Conservation (phyloP, 192 early-diverging fungal species). For the Martensiomyces pterosporus region DNA sequence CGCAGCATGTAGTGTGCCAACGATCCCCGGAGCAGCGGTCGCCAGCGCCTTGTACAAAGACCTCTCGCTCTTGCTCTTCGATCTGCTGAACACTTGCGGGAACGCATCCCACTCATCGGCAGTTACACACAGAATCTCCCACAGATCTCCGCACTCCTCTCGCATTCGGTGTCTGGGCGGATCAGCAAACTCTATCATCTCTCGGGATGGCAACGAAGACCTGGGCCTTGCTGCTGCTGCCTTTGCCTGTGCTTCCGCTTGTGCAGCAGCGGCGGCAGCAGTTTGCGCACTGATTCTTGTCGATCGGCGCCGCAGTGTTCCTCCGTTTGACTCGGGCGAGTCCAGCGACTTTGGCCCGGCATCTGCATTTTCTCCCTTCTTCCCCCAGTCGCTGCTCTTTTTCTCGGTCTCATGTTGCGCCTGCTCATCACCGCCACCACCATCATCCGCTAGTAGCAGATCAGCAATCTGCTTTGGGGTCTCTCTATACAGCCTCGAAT, state of each 20-base stretch:
- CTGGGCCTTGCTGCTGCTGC: neutral
- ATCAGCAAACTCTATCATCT: slow-evolving; percentile 10
- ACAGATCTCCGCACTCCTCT: slow-evolving; percentile 30
- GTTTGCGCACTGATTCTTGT: slow-evolving; percentile 5
- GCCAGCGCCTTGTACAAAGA: slow-evolving; percentile 4
- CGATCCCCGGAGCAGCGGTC: neutral
- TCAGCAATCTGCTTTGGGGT: slow-evolving; percentile 16
- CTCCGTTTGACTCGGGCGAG: too few relatives aligned
- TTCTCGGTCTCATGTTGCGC: neutral
- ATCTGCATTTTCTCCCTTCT: slow-evolving; percentile 1
- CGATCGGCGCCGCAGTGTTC: slow-evolving; percentile 15
- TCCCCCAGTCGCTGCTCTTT: neutral
- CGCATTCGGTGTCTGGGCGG: slow-evolving; percentile 22
- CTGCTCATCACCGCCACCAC: neutral
- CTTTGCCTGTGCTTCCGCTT: neutral
- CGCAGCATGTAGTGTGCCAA: slow-evolving; percentile 2
- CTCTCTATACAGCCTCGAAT: slow-evolving; percentile 20
- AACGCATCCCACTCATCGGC: slow-evolving; percentile 15
- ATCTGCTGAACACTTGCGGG: slow-evolving; percentile 3
- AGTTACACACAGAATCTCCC: slow-evolving; percentile 29
- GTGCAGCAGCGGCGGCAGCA: neutral
- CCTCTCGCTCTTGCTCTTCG: slow-evolving; percentile 8
- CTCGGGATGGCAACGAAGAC: slow-evolving; percentile 1
- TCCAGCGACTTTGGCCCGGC: too few relatives aligned
- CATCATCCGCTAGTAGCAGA: slow-evolving; percentile 7